Conservation (phyloP, 257 asterid genomes). For the Przewalskia tangutica region DNA sequence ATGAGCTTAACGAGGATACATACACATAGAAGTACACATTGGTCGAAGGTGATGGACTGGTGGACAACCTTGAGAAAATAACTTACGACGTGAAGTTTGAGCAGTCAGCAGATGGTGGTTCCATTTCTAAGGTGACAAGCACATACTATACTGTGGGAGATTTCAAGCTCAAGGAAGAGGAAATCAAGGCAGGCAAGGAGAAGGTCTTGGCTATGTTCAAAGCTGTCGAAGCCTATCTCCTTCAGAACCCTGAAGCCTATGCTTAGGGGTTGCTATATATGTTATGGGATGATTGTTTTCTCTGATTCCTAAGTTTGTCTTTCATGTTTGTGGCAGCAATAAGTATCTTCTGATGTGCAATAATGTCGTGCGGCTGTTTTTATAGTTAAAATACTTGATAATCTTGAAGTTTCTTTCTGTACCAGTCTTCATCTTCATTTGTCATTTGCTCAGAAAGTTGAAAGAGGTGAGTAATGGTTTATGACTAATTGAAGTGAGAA, state of each 20-base stretch:
- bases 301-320: background rate
- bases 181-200: slow-evolving; percentile 3
- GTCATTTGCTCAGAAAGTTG: background rate
- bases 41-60: slow-evolving; percentile 10
- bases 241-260: slow-evolving; percentile 19
- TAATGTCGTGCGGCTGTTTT: background rate
- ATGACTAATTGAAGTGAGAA: background rate
- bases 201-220: slow-evolving; percentile 14
- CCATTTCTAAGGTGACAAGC: slow-evolving; percentile 18
- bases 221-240: slow-evolving; percentile 15
- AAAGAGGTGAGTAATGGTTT: background rate
- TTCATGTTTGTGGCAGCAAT: background rate
- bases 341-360: background rate
- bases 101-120: slow-evolving; percentile 14
- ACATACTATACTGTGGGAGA: slow-evolving; percentile 12
- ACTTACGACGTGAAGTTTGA: slow-evolving; percentile 21
- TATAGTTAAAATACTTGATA: background rate
- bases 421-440: background rate
- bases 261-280: background rate
- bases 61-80: slow-evolving; percentile 13
- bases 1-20: slow-evolving; percentile 3
- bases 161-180: slow-evolving; percentile 16
- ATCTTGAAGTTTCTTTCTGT: background rate
- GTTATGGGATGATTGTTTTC: background rate
- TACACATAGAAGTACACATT: slow-evolving; percentile 14